Evolutionary conservation across 305 asterid species (phyloP).

Genomic region (Fraxinus albicans): DNA sequence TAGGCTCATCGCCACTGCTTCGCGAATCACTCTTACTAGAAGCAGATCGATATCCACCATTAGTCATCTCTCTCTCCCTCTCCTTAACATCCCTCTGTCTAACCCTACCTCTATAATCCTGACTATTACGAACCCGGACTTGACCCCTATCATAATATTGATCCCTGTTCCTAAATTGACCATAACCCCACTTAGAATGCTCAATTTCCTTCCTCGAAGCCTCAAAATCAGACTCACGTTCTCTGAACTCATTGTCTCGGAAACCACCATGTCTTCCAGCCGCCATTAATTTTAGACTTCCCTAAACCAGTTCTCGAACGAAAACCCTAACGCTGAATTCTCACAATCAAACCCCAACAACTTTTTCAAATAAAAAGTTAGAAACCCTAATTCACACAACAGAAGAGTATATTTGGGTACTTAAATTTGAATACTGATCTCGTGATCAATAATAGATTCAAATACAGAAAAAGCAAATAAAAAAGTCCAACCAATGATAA

Average conservation of each 20-base stretch:
- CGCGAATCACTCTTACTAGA: conserved; percentile 55
- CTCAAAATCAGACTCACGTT: conserved; percentile 53
- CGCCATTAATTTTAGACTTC: conserved; percentile 42
- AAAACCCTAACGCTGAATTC: neutral
- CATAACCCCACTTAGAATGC: conserved; percentile 44
- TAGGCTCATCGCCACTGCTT: conserved; percentile 37
- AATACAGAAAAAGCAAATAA: neutral
- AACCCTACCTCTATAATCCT: conserved; percentile 43
- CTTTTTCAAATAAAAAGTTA: neutral
- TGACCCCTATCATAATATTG: conserved; percentile 26
- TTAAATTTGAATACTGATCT: neutral
- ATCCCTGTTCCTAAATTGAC: conserved; percentile 40
- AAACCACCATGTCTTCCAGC: conserved; percentile 74
- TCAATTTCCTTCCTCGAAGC: conserved; percentile 47
- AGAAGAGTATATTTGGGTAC: neutral
- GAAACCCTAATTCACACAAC: neutral
- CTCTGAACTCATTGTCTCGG: conserved; percentile 61
- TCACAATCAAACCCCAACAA: neutral
- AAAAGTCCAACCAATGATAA: neutral
- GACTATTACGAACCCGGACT: conserved; percentile 27
- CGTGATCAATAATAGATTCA: neutral
- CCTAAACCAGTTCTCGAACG: neutral
- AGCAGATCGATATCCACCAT: conserved; percentile 44
- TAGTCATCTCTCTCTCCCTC: conserved; percentile 33
- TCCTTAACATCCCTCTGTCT: conserved; percentile 57